Conservation (phyloP, 352 stramenopile genomes). For the Achlya hypogyna region DNA sequence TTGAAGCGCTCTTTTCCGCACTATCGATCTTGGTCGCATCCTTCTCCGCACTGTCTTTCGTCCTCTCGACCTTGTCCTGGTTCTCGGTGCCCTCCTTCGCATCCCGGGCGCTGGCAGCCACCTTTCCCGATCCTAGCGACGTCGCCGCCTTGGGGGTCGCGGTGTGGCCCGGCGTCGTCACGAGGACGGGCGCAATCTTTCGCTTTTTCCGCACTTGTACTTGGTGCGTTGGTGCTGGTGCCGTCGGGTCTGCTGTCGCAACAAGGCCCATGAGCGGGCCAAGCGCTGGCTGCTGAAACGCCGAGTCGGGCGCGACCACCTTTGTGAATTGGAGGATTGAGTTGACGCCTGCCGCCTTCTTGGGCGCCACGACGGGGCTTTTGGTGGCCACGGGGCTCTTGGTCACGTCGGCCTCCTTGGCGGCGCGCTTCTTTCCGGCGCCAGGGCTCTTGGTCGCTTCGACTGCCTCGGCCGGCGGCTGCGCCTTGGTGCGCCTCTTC, state of each 20-base stretch:
- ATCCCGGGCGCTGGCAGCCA: too few relatives aligned
- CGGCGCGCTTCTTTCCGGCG: neutral
- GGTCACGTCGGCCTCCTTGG: neutral
- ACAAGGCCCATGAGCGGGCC: neutral
- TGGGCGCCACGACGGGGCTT: slow-evolving; percentile 21
- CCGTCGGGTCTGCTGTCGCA: slow-evolving; percentile 9
- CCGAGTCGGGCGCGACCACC: neutral
- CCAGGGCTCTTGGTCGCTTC: neutral
- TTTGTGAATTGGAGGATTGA: slow-evolving; percentile 6
- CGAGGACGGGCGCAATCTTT: slow-evolving; percentile 49
- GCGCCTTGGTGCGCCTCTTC: neutral
- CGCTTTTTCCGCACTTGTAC: slow-evolving; percentile 79
- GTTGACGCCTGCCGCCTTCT: slow-evolving; percentile 22
- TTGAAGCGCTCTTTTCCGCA: too few relatives aligned
- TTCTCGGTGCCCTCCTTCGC: too few relatives aligned
- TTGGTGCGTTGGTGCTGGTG: slow-evolving; percentile 26
- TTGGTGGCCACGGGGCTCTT: slow-evolving; percentile 14
- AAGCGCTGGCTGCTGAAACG: neutral
- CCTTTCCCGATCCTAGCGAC: too few relatives aligned
- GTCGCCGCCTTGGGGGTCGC: neutral
- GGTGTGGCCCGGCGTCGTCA: slow-evolving; percentile 6
- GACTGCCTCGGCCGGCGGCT: too few relatives aligned
- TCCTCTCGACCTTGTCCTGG: too few relatives aligned
- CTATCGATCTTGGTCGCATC: too few relatives aligned
- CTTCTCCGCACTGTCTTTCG: too few relatives aligned